Base-by-base conservation (phyloP, 441 rosid genomes). In the Raphanus hybrid region DNA sequence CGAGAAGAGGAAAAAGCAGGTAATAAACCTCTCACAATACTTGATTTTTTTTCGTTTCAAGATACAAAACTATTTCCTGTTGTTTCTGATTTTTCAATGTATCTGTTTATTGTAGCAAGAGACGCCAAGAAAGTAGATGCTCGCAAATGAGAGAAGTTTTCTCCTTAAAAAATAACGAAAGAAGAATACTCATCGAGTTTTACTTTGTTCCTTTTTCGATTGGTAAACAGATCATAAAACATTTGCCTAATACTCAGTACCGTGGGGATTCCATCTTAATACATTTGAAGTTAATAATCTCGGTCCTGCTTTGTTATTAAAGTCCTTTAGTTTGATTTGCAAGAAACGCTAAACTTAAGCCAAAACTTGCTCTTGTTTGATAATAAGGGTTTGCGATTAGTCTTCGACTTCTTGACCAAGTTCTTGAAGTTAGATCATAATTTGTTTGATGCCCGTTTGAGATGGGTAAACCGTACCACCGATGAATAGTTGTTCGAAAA, bases 1-100 rank as follows among this genome's bases (percentile, higher is more conserved):
- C 88, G 97, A 41, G 99, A 92, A 76, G 99, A 95, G 80, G 97
- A 95, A 80, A 95, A 90, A 82, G 94, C 97, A 15, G 98, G 99
- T 93, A 89, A 55, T n/a, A 58, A 72, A 5, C 34, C 60, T 16
- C 10, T 55, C 8, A 8, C 41, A 35, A 7, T 35, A 9, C 5
- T 43, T 18, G 18, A 18, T 18, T 10, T 64, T 10, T 41, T 41
- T 3, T 27, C 55, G 32, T 74, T 64, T 32, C 4, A 1, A 18
- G n/a, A 57, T 43, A 52, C 59, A 11, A 12, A 9, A 37, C 9
- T 3, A 52, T 59, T 11, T 9, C 35, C 55, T 63, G 57, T 45
- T 71, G 60, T 50, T 3, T 48, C 11, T 59, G 74, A 62, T 76
- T 58, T 39, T 52, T 15, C 64, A 64, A 45, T 27, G 48, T 50